These are phyloP conservation scores for Plenodomus tracheiphilus DNA, from an alignment of 2,329 filamentous ascomycete genomes.

Conservation along the genomic window DNA sequence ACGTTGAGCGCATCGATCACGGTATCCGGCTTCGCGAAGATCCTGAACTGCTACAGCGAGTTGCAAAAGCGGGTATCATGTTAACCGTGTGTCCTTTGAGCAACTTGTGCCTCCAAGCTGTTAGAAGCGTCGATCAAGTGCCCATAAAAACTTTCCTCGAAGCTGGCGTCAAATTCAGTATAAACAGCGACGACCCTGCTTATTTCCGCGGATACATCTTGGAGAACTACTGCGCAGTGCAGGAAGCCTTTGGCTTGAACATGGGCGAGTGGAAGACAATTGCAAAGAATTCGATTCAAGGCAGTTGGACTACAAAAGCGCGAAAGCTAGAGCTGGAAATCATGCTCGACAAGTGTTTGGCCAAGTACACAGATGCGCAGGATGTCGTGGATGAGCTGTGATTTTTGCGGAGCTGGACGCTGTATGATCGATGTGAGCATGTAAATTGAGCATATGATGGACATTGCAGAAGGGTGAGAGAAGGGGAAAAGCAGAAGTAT, in stretches of 20 bases:
- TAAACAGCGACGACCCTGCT: conserved; percentile 60
- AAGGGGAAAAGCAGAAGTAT: too few relatives aligned
- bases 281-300: conserved; percentile 63
- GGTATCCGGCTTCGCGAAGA: conserved; percentile 69
- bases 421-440: too few relatives aligned
- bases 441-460: too few relatives aligned
- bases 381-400: not conserved
- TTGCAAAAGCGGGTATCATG: conserved; percentile 62
- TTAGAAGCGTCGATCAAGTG: conserved; percentile 52
- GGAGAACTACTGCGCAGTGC: conserved; percentile 75
- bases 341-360: conserved; percentile 18
- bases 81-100: conserved; percentile 74
- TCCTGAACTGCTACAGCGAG: conserved; percentile 58
- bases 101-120: conserved; percentile 65
- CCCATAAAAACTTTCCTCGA: conserved; percentile 68
- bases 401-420: too few relatives aligned
- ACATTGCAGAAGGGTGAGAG: too few relatives aligned
- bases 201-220: conserved; percentile 72
- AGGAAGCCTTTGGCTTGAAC: conserved; percentile 68
- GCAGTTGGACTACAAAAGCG: conserved; percentile 68
- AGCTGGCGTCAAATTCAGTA: conserved; percentile 66
- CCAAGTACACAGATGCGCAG: conserved; percentile 6
- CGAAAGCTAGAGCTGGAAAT: conserved; percentile 64
- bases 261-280: conserved; percentile 70
- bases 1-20: conserved; percentile 72